Evolutionary conservation across 2,329 filamentous ascomycete genomes (phyloP).

Genomic region (Exophiala mesophila): DNA sequence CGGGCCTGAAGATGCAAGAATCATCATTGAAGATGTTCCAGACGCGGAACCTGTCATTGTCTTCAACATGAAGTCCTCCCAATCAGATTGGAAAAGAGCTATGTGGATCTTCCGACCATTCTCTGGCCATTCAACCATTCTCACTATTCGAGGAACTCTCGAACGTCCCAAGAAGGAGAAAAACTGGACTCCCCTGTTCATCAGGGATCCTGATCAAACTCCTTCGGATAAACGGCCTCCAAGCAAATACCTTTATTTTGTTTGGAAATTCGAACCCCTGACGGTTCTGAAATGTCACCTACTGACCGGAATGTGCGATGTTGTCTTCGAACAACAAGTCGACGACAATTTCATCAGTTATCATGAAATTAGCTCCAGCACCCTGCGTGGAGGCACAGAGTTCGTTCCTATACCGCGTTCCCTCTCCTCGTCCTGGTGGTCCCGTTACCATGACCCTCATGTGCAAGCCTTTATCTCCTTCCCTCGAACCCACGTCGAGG

Average conservation of each 20-base stretch:
- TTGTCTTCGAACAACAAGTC: slow-evolving; percentile 18
- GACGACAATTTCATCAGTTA: neutral
- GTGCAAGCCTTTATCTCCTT: slow-evolving; percentile 16
- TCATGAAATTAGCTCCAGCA: slow-evolving; percentile 9
- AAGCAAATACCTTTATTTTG: slow-evolving; percentile 19
- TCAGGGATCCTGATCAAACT: slow-evolving; percentile 2
- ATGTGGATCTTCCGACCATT: slow-evolving; percentile 26
- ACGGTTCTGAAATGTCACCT: slow-evolving; percentile 12
- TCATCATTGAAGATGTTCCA: slow-evolving; percentile 25
- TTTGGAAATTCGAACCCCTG: slow-evolving; percentile 16
- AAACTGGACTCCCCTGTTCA: slow-evolving; percentile 26
- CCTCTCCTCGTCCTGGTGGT: neutral
- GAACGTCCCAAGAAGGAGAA: slow-evolving; percentile 18
- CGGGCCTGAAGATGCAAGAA: slow-evolving; percentile 26
- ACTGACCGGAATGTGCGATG: slow-evolving; percentile 10
- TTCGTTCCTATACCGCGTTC: slow-evolving; percentile 11
- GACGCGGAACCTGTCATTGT: slow-evolving; percentile 27
- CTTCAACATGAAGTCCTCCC: slow-evolving; percentile 26
- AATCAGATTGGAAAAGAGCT: slow-evolving; percentile 11
- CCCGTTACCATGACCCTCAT: neutral
- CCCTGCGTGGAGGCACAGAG: slow-evolving; percentile 22
- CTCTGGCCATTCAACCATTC: slow-evolving; percentile 19
- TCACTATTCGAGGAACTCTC: slow-evolving; percentile 18
- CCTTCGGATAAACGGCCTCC: neutral
- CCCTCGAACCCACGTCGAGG: slow-evolving; percentile 18